Percentiles rank a stretch among this genome's conserved stretches.
phyloP scores from a whole-genome alignment of 1,284 basidiomycete species.

The Rhodofomes roseus region DNA sequence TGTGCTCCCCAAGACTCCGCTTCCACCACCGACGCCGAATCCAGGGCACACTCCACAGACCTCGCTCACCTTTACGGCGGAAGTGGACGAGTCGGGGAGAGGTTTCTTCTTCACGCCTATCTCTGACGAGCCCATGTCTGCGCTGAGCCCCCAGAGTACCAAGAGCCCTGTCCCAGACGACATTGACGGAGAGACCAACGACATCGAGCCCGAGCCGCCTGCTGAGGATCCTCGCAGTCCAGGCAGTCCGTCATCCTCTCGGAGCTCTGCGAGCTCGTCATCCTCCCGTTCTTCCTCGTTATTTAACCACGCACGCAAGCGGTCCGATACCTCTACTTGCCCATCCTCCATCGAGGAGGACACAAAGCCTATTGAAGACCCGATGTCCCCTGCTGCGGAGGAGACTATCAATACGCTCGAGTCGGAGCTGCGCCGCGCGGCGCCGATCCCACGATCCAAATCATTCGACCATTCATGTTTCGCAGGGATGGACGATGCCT shows the following conservation, averaged over 20 bases:
- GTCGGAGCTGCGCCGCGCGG: conserved; percentile 10
- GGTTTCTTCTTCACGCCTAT: conserved; percentile 28
- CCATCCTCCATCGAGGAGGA: conserved; percentile 17
- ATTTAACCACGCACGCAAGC: conserved; percentile 10
- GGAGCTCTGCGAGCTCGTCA: conserved; percentile 11
- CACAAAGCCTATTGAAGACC: background rate
- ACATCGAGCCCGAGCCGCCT: conserved; percentile 12
- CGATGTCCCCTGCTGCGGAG: background rate
- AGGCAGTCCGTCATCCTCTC: conserved; percentile 10
- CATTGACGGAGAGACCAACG: conserved; percentile 23
- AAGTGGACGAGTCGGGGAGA: conserved; percentile 25
- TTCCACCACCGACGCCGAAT: conserved; percentile 16
- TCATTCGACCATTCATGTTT: conserved; percentile 13
- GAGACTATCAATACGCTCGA: conserved; percentile 10
- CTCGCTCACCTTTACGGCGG: conserved; percentile 30
- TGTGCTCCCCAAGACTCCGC: conserved; percentile 22
- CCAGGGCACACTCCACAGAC: conserved; percentile 21
- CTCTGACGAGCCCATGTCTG: conserved; percentile 8
- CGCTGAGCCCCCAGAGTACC: conserved; percentile 12
- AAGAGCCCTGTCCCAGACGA: conserved; percentile 24
- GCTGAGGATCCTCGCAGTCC: conserved; percentile 6
- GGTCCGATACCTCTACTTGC: conserved; percentile 18
- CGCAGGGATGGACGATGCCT: conserved; percentile 15
- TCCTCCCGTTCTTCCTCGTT: conserved; percentile 3
- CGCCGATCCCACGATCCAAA: background rate